A percentile compares a stretch with the other conserved stretches of the same genome.
phyloP scores from a whole-genome alignment of 345 rosid species.

The Salix exigua region DNA sequence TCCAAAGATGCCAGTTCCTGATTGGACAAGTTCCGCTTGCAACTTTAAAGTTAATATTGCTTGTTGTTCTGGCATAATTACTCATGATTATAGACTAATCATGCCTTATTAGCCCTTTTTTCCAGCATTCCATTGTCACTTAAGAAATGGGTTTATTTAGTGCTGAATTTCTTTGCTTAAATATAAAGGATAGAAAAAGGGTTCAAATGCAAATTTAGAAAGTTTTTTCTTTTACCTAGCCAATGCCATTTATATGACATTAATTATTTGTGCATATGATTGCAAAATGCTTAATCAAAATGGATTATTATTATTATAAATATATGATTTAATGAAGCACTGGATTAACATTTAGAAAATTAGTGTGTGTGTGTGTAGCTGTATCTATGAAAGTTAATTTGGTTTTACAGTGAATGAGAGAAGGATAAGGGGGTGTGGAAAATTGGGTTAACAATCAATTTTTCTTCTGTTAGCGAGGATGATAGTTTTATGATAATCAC shows the following conservation, averaged over 20 bases:
- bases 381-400: not conserved
- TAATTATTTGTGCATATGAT: not conserved
- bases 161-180: conserved; percentile 15
- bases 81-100: not conserved
- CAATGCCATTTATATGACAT: not conserved
- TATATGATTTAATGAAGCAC: no score
- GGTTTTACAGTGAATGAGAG: not conserved
- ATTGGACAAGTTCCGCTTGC: not conserved
- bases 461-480: not conserved
- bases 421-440: not conserved
- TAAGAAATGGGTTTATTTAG: not conserved
- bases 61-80: not conserved
- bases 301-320: no score
- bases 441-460: not conserved
- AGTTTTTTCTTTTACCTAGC: not conserved
- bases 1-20: conserved; percentile 10
- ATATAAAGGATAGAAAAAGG: conserved; percentile 11
- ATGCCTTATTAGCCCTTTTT: not conserved
- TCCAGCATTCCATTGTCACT: not conserved
- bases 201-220: not conserved
- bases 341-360: conserved; percentile 6
- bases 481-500: not conserved
- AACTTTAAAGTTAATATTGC: conserved; percentile 7
- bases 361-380: not conserved
- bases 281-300: not conserved